Conservation (phyloP, 331 rosid genomes). For the Malus hybrid region DNA sequence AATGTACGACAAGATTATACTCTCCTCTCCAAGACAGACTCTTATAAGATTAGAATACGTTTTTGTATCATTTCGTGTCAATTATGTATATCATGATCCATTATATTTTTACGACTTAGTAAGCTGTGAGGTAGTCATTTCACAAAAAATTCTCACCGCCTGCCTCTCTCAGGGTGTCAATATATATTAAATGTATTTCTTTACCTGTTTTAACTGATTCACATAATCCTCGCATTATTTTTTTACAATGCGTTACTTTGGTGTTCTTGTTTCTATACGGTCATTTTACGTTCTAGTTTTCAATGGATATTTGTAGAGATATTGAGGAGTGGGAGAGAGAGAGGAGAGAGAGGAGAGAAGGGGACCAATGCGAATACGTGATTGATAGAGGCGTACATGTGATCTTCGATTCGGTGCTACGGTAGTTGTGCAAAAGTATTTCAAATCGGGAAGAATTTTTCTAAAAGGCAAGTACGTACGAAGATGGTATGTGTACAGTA, state of each 20-base stretch:
- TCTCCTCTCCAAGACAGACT: background rate
- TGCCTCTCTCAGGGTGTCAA: too few species aligned
- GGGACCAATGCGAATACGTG: background rate
- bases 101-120: too few species aligned
- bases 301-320: background rate
- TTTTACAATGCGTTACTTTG: too few species aligned
- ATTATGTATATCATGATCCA: too few species aligned
- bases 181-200: too few species aligned
- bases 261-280: background rate
- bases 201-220: too few species aligned
- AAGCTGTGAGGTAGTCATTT: too few species aligned
- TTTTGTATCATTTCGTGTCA: too few species aligned
- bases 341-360: too few species aligned
- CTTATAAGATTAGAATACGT: too few species aligned
- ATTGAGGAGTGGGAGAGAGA: background rate
- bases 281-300: background rate
- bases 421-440: background rate
- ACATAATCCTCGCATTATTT: too few species aligned
- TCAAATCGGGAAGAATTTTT: background rate
- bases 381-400: background rate
- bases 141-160: too few species aligned
- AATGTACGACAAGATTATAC: background rate
- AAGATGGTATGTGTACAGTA: background rate
- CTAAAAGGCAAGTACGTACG: background rate
- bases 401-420: background rate